Percentiles rank a stretch among this genome's conserved stretches.
Conservation (phyloP, 331 rosid genomes). For the Saraca asoca region DNA sequence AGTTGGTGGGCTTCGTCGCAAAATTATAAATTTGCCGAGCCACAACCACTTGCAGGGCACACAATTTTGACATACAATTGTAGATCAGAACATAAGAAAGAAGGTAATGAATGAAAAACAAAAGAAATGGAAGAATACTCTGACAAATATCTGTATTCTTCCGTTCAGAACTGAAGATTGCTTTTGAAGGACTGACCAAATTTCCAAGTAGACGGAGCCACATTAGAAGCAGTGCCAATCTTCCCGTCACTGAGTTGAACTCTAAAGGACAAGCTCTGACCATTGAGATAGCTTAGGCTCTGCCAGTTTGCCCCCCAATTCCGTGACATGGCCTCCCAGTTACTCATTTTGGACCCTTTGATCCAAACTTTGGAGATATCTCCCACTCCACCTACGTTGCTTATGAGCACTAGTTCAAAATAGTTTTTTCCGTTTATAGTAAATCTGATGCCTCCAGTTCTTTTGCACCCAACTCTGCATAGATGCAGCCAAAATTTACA, state of each 20-base stretch:
- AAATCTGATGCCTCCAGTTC: conserved; percentile 55
- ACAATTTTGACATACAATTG: neutral
- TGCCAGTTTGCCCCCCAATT: conserved; percentile 66
- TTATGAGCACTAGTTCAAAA: conserved; percentile 55
- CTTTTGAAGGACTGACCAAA: conserved; percentile 59
- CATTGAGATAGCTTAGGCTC: conserved; percentile 51
- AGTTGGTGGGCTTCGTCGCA: conserved; percentile 34
- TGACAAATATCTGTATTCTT: neutral
- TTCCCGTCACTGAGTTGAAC: conserved; percentile 46
- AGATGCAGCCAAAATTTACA: neutral
- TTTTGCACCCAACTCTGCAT: conserved; percentile 55
- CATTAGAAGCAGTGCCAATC: conserved; percentile 37
- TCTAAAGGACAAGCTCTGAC: conserved; percentile 61
- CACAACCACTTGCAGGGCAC: conserved; percentile 21
- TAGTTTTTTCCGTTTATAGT: conserved; percentile 50
- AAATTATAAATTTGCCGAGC: conserved; percentile 33
- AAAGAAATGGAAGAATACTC: conserved; percentile 5
- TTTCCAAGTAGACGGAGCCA: conserved; percentile 53
- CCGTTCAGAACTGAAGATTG: conserved; percentile 43
- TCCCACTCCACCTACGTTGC: conserved; percentile 58
- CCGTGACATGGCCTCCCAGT: conserved; percentile 60
- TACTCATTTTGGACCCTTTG: conserved; percentile 50
- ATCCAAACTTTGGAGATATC: conserved; percentile 57
- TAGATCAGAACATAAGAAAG: neutral
- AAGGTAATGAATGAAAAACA: neutral